These are phyloP conservation scores for Vanderwaltozyma verrucispora DNA, from an alignment of 805 yeast species.

Conservation along the genomic window DNA sequence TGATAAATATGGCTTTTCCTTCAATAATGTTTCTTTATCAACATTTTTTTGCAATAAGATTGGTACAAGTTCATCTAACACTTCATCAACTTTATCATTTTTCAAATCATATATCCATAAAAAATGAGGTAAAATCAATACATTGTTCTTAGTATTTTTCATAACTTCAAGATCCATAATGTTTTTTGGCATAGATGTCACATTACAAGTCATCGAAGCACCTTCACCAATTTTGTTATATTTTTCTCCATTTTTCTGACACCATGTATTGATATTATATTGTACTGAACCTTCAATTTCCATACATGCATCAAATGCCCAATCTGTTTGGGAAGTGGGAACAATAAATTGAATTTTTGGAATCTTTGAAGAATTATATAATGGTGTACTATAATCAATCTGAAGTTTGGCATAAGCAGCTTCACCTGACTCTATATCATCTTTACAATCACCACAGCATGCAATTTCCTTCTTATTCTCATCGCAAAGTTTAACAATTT, in stretches of 20 bases:
- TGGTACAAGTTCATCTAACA: constrained; percentile 37
- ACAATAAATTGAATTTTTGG: constrained; percentile 65
- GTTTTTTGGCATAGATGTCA: constrained; percentile 43
- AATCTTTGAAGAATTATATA: constrained; percentile 66
- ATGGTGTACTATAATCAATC: constrained; percentile 29
- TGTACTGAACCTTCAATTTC: constrained; percentile 38
- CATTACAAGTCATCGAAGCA: constrained; percentile 25
- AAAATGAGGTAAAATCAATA: constrained; percentile 64
- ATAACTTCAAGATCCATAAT: constrained; percentile 35
- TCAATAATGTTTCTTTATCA: constrained; percentile 20
- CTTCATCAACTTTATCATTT: constrained; percentile 32
- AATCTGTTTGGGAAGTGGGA: constrained; percentile 76
- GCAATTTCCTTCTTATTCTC: neutral
- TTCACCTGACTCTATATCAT: constrained; percentile 10
- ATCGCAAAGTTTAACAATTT: neutral
- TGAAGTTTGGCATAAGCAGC: constrained; percentile 16
- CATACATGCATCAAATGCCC: constrained; percentile 64
- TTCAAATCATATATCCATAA: constrained; percentile 52
- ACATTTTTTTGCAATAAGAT: constrained; percentile 24
- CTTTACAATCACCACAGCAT: constrained; percentile 1
- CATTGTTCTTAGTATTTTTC: constrained; percentile 41
- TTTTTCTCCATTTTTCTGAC: constrained; percentile 18
- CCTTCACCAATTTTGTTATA: constrained; percentile 25
- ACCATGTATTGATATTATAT: constrained; percentile 34
- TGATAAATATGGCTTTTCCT: constrained; percentile 24